A percentile compares a stretch with the other conserved stretches of the same genome.
These are phyloP conservation scores for Entomortierella parvispora DNA, from an alignment of 192 early-diverging fungal species.

Conservation along the genomic window DNA sequence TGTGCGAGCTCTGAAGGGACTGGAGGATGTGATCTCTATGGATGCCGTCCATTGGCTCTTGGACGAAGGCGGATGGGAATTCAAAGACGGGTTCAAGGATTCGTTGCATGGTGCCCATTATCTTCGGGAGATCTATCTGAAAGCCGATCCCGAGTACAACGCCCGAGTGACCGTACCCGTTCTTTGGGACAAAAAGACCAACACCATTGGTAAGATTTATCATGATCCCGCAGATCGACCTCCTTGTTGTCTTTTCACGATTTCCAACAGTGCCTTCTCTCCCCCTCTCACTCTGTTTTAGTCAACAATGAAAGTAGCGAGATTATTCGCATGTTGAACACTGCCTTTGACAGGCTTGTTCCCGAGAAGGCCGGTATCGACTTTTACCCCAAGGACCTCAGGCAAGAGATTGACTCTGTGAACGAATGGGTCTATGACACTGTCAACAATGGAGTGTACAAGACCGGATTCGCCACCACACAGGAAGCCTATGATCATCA, in stretches of 20 bases:
- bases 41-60: slow-evolving; percentile 89
- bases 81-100: slow-evolving; percentile 78
- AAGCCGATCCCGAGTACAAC: slow-evolving; percentile 81
- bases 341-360: slow-evolving; percentile 81
- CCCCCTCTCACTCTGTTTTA: not conserved
- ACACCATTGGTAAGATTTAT: slow-evolving; percentile 76
- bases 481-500: slow-evolving; percentile 88
- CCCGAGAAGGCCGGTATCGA: slow-evolving; percentile 68
- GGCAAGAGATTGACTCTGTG: slow-evolving; percentile 79
- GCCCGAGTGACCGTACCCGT: slow-evolving; percentile 93
- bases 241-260: not conserved
- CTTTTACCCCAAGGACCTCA: slow-evolving; percentile 85
- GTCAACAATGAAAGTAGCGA: slow-evolving; percentile 97
- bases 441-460: slow-evolving; percentile 98
- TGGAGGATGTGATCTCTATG: slow-evolving; percentile 83
- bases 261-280: too few relatives aligned
- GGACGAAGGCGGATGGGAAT: slow-evolving; percentile 84
- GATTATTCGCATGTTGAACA: slow-evolving; percentile 96
- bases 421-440: slow-evolving; percentile 95
- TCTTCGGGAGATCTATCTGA: slow-evolving; percentile 91
- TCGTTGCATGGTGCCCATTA: slow-evolving; percentile 76
- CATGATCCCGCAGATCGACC: not conserved
- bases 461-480: slow-evolving; percentile 89
- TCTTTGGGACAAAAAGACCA: slow-evolving; percentile 94
- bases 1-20: slow-evolving; percentile 90